A percentile compares a stretch with the other conserved stretches of the same genome.
These are phyloP conservation scores for Trichoderma pleuroti DNA, from an alignment of 2,329 filamentous ascomycete genomes.

Conservation along the genomic window DNA sequence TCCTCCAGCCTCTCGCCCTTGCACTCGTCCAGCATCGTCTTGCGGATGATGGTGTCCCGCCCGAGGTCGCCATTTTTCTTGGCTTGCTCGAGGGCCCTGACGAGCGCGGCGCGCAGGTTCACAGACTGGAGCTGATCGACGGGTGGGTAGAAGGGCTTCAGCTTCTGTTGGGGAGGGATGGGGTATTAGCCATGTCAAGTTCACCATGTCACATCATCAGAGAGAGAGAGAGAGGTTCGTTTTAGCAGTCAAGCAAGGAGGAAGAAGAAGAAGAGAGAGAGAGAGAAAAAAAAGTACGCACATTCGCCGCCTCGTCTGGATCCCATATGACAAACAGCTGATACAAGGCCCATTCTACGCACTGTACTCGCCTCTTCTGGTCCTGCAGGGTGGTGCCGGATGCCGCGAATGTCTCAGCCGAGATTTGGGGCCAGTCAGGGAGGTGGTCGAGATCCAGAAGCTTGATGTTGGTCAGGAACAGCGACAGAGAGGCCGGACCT, in stretches of 20 bases:
- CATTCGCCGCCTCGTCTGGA: slow-evolving; percentile 67
- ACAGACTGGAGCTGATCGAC: slow-evolving; percentile 86
- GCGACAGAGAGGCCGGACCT: slow-evolving; percentile 27
- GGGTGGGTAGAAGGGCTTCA: slow-evolving; percentile 86
- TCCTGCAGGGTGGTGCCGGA: slow-evolving; percentile 63
- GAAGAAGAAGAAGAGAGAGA: background rate
- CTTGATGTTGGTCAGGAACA: slow-evolving; percentile 77
- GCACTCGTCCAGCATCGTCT: slow-evolving; percentile 96
- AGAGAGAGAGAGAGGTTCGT: background rate
- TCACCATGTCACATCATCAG: background rate
- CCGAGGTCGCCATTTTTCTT: slow-evolving; percentile 86
- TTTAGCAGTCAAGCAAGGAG: background rate
- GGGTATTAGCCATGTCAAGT: slow-evolving; percentile 10
- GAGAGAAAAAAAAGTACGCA: slow-evolving; percentile 40
- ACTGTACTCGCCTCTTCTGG: slow-evolving; percentile 77
- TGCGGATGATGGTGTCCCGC: slow-evolving; percentile 75
- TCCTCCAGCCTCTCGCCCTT: slow-evolving; percentile 89
- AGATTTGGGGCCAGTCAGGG: slow-evolving; percentile 78
- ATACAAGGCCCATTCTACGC: slow-evolving; percentile 88
- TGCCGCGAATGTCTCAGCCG: slow-evolving; percentile 61
- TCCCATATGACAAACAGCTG: slow-evolving; percentile 85
- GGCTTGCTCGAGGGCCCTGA: slow-evolving; percentile 74
- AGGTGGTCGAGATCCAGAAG: slow-evolving; percentile 75
- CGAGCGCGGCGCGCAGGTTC: slow-evolving; percentile 80
- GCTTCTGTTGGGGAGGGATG: slow-evolving; percentile 59